Percentiles rank a stretch among this genome's conserved stretches.
These are phyloP conservation scores for Cryptosporidium andersoni DNA, from an alignment of 169 alveolate species.

Conservation along the genomic window DNA sequence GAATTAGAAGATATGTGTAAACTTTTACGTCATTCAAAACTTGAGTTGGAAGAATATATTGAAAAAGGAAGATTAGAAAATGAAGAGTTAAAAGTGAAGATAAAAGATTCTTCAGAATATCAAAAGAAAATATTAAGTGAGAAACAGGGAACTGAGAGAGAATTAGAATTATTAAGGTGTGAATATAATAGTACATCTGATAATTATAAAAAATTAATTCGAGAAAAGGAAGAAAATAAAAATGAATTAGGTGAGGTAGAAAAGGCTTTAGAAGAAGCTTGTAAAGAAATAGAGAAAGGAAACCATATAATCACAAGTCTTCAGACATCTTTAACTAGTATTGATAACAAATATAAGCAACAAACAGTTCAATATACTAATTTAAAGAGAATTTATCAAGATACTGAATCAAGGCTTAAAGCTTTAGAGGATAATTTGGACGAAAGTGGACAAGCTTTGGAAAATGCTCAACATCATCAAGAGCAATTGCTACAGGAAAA, in stretches of 20 bases:
- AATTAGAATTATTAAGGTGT: slow-evolving; percentile 24
- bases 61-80: slow-evolving; percentile 11
- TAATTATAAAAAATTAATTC: slow-evolving; percentile 3
- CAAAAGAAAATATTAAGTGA: slow-evolving; percentile 6
- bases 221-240: slow-evolving; percentile 21
- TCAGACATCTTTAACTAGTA: slow-evolving; percentile 34
- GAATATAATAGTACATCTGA: slow-evolving; percentile 24
- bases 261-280: slow-evolving; percentile 52
- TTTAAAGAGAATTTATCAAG: slow-evolving; percentile 46
- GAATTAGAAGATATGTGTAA: slow-evolving; percentile 22
- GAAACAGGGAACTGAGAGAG: slow-evolving; percentile 29
- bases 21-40: slow-evolving; percentile 17
- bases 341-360: slow-evolving; percentile 55
- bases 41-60: slow-evolving; percentile 20
- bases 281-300: slow-evolving; percentile 63
- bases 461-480: slow-evolving; percentile 37
- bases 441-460: slow-evolving; percentile 52
- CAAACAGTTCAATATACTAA: slow-evolving; percentile 38
- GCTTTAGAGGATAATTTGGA: slow-evolving; percentile 12
- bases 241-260: slow-evolving; percentile 48
- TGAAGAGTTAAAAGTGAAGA: slow-evolving; percentile 25
- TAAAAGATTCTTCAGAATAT: slow-evolving; percentile 13
- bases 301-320: slow-evolving; percentile 63
- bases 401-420: slow-evolving; percentile 14
- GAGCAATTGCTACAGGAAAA: slow-evolving; percentile 50